Conservation (phyloP, 768 basidiomycete genomes). For the Myochromella boudieri region DNA sequence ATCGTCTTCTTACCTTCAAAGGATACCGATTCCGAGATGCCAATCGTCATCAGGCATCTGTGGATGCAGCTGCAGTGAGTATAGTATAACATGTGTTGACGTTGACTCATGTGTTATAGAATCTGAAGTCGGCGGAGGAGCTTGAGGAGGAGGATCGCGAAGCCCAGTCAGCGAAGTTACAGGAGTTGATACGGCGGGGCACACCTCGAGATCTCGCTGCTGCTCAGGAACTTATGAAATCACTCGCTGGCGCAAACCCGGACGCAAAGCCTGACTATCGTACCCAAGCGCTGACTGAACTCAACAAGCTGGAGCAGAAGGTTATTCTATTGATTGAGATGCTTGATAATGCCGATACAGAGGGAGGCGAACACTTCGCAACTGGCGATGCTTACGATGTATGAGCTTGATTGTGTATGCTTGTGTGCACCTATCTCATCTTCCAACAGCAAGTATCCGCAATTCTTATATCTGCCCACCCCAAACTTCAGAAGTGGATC, state of each 20-base stretch:
- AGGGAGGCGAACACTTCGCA: conserved; percentile 75
- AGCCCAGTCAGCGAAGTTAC: conserved; percentile 96
- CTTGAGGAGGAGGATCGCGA: conserved; percentile 93
- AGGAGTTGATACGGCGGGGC: conserved; percentile 94
- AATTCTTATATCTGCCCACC: conserved; percentile 78
- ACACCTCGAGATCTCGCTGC: conserved; percentile 93
- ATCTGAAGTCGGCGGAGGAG: conserved; percentile 93
- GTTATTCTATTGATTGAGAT: conserved; percentile 96
- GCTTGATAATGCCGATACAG: conserved; percentile 84
- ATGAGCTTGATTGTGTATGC: conserved; percentile 24
- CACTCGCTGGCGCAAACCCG: conserved; percentile 91
- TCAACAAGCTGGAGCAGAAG: conserved; percentile 93
- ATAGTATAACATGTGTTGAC: not conserved
- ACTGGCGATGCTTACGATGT: conserved; percentile 93
- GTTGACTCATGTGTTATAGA: conserved; percentile 39
- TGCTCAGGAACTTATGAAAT: conserved; percentile 97
- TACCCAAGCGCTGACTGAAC: conserved; percentile 82
- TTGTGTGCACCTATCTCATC: conserved; percentile 1
- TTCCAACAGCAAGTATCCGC: conserved; percentile 79
- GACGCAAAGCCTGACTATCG: conserved; percentile 94
- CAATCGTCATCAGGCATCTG: conserved; percentile 31
- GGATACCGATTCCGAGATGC: conserved; percentile 77
- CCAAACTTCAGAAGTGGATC: conserved; percentile 98
- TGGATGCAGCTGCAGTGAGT: conserved; percentile 44
- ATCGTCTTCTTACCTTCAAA: conserved; percentile 90